Base-by-base conservation (phyloP, 2,329 filamentous ascomycete genomes). In the Colletotrichum sp. region DNA sequence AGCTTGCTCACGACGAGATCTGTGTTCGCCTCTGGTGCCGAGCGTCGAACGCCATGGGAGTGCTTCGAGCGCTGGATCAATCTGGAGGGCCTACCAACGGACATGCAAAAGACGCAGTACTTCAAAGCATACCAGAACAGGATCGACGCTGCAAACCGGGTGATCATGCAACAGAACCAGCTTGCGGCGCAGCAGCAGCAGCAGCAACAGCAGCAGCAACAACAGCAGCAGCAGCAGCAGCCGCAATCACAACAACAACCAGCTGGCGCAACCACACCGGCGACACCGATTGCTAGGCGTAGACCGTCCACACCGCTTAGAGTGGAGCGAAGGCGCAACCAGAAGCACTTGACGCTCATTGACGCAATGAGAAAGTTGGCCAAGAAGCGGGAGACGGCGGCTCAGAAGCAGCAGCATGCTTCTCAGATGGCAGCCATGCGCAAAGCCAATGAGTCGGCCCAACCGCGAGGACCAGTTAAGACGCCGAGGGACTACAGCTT, bases 21-120 rank as follows among this genome's bases (percentile, higher is more conserved):
- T 0, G 83, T 93, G 16, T 98, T 95, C 81, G 90, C 92, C n/a
- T 96, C 96, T 24, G 95, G 95, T 3, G 93, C 95, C 13, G 96
- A 99, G 83, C 91, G 97, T 77, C 92, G 97, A 64, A 99, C 96
- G 4, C 96, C 96, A 0, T 99, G 97, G 97, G 97, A 99, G 86
- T 99, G 97, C 83, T 99, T 99, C 80, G 97, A 99, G 85, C 92
- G 97, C 59, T 99, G 96, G 96, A 94, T 98, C 71, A 93, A 95
- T 79, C 88, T 99, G 15, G 97, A 99, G 85, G 96, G 96, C 2
- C 88, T 98, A 49, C 96, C 97, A 6, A 92, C 94, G 13, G 97
- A 99, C 79, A 98, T 99, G 94, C 93, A 94, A 21, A 98, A 98
- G 86, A 98, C 95, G 1, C 94, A 96, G 60, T 99, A 99, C 83